Base-by-base conservation (phyloP, 139 green algal species). In the Gonium pectorale region DNA sequence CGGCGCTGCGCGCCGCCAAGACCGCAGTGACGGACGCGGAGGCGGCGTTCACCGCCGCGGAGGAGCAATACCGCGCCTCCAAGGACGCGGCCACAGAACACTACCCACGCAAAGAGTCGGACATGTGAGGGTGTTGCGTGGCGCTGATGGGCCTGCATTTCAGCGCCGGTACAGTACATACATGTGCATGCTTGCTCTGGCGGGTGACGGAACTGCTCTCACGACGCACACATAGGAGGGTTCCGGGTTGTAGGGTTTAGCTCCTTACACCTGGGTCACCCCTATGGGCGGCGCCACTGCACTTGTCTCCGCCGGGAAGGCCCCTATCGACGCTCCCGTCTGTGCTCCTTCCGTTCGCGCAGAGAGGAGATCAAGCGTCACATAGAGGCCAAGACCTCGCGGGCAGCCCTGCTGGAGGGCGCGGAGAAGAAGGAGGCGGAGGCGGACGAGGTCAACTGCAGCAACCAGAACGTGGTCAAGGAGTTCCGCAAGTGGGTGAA, bases 401-500 rank as follows among this genome's bases (percentile, higher is more conserved):
- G 43, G 31, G 41, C 27, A 5, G 11, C 31, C n/a, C 77, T 83
- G 60, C 19, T 40, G 3, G 0, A 5, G 54, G 5, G 15, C n/a
- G 77, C 77, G 6, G 80, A 91, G 41, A 86, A 83, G 40, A 62
- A 91, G 43, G 79, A 89, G 33, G 83, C 68, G 19, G 41, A 95
- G 78, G 86, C 89, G 9, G 90, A 94, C 11, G 73, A 52, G n/a
- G 93, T 99, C 51, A 56, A 92, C 11, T 94, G 92, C 64, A 86
- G 69, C 66, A 96, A 99, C 92, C 89, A 91, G 0, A 90, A 92
- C 51, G 93, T 96, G 35, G 70, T 97, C 33, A 31, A 92, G 40
- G 79, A 92, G 71, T 95, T 91, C 88, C 46, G 44, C 59, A 86
- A 54, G 83, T 72, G 69, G 38, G 73, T 46, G 54, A n/a, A n/a